A percentile compares a stretch with the other conserved stretches of the same genome.
Evolutionary conservation across 2,329 filamentous ascomycete genomes (phyloP).

Genomic region (Diplodia mutila): DNA sequence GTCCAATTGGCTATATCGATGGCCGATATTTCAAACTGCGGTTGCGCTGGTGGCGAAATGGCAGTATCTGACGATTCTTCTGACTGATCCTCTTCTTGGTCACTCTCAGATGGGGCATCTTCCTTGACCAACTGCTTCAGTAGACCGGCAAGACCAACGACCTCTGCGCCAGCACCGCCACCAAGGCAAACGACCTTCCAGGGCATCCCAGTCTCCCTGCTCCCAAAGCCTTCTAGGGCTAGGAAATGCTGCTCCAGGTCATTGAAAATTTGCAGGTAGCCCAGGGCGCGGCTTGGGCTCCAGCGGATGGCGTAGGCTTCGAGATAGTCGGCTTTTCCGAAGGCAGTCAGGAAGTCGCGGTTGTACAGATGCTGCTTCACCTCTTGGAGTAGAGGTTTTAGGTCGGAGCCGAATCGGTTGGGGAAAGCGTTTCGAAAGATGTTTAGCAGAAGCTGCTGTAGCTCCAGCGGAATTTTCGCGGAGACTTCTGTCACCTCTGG

Average conservation of each 20-base stretch:
- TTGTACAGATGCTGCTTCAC: slow-evolving; percentile 86
- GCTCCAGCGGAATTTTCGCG: slow-evolving; percentile 48
- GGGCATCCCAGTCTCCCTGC: not conserved
- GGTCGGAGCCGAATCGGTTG: slow-evolving; percentile 47
- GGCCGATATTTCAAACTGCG: slow-evolving; percentile 58
- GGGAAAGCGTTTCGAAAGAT: slow-evolving; percentile 71
- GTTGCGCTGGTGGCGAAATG: not conserved
- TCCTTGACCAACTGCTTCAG: slow-evolving; percentile 32
- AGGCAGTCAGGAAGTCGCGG: slow-evolving; percentile 81
- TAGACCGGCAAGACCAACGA: slow-evolving; percentile 65
- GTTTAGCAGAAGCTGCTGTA: slow-evolving; percentile 73
- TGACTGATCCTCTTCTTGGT: not conserved
- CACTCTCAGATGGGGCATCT: not conserved
- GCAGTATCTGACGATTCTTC: not conserved
- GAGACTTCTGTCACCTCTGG: not conserved
- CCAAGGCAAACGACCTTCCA: slow-evolving; percentile 62
- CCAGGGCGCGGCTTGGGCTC: slow-evolving; percentile 84
- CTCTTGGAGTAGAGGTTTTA: slow-evolving; percentile 68
- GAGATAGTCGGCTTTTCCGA: slow-evolving; percentile 71
- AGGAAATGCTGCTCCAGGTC: slow-evolving; percentile 37
- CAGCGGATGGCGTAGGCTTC: slow-evolving; percentile 86
- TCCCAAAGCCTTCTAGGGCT: not conserved
- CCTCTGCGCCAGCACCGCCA: slow-evolving; percentile 68
- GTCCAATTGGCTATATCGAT: slow-evolving; percentile 84
- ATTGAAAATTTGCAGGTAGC: slow-evolving; percentile 69